Conservation (phyloP, 495 filamentous ascomycete genomes). For the Penicillium desertorum region DNA sequence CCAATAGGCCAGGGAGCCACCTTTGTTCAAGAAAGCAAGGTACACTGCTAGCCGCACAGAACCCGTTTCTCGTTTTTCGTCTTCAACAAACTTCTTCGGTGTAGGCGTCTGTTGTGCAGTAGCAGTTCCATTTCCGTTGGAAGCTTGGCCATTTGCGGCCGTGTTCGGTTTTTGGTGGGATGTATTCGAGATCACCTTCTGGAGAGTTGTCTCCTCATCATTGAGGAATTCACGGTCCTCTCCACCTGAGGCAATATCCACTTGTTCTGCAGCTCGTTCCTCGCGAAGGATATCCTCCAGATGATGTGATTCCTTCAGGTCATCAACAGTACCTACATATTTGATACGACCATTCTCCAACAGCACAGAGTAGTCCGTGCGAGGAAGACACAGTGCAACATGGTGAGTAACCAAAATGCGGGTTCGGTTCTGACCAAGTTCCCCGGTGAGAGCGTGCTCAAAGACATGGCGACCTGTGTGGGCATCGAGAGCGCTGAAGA, state of each 20-base stretch:
- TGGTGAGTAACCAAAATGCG: constrained; percentile 83
- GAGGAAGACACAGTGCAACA: constrained; percentile 65
- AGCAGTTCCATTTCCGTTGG: constrained; percentile 28
- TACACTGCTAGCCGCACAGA: constrained; percentile 64
- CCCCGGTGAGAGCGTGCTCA: constrained; percentile 69
- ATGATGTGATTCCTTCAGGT: constrained; percentile 24
- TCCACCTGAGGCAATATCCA: constrained; percentile 1
- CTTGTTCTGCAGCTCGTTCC: constrained; percentile 18
- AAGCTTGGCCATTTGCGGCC: constrained; percentile 29
- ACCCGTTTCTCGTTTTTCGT: constrained; percentile 68
- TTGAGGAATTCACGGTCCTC: constrained; percentile 7
- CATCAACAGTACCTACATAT: constrained; percentile 32
- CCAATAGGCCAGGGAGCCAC: constrained; percentile 46
- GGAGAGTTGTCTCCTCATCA: constrained; percentile 21
- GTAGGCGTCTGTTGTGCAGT: constrained; percentile 19
- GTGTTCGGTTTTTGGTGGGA: constrained; percentile 38
- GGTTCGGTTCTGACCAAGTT: constrained; percentile 66
- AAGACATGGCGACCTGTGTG: constrained; percentile 79
- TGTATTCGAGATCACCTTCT: constrained; percentile 31
- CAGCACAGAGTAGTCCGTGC: constrained; percentile 67
- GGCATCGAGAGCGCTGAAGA: constrained; percentile 68
- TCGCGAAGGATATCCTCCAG: constrained; percentile 29
- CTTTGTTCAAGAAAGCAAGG: constrained; percentile 63
- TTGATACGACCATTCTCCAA: constrained; percentile 59
- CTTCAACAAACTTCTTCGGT: constrained; percentile 70